Conservation (phyloP, 2,329 filamentous ascomycete genomes). For the Fusarium lyarnte region DNA sequence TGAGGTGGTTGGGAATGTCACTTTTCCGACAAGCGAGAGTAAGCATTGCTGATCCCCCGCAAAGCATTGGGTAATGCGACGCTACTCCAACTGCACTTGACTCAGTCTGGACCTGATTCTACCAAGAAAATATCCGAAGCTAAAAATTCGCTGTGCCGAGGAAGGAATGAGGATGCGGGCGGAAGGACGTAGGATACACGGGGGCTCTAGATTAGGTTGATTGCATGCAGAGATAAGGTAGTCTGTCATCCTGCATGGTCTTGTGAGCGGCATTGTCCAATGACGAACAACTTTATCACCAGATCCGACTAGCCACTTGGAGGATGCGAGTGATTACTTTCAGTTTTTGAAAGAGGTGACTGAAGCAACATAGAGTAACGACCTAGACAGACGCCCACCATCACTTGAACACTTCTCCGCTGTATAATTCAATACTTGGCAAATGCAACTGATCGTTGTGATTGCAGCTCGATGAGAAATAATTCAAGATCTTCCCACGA, state of each 20-base stretch:
- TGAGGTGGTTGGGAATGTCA: not conserved
- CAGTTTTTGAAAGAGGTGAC: no score
- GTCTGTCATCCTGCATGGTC: no score
- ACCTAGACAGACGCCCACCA: no score
- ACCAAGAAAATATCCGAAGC: not conserved
- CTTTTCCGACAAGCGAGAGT: constrained; percentile 13
- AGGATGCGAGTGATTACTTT: not conserved
- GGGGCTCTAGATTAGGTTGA: not conserved
- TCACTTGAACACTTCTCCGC: not conserved
- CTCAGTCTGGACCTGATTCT: not conserved
- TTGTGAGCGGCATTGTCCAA: not conserved
- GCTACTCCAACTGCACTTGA: not conserved
- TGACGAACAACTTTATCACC: not conserved
- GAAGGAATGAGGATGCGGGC: not conserved
- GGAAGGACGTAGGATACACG: not conserved
- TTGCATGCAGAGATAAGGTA: not conserved
- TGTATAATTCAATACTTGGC: not conserved
- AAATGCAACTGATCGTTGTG: no score
- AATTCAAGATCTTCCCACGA: accelerated
- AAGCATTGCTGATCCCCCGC: constrained; percentile 18
- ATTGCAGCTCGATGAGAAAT: no score
- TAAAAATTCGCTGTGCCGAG: not conserved
- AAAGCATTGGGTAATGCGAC: not conserved
- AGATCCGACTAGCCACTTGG: not conserved
- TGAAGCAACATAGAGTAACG: no score